Percentiles rank a stretch among this genome's conserved stretches.
Evolutionary conservation across 176 grass and related monocot genomes (phyloP).

Genomic region (Musa acuminata): DNA sequence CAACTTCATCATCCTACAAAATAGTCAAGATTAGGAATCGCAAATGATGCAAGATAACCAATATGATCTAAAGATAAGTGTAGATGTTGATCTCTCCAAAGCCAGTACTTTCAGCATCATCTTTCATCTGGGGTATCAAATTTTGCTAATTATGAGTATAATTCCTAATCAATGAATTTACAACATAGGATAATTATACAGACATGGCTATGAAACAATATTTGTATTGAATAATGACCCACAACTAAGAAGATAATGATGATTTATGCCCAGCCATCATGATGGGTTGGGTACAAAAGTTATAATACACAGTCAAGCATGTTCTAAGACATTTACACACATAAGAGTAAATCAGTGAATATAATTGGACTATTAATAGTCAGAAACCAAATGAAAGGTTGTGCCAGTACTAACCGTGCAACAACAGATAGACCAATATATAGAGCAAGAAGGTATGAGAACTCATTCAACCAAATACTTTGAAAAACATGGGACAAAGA

Average conservation of each 20-base stretch:
- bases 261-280: no score
- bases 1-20: conserved; percentile 72
- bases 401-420: background rate
- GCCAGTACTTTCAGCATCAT: background rate
- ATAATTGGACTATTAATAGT: no score
- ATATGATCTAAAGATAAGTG: background rate
- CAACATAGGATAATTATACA: background rate
- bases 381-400: background rate
- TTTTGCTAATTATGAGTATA: background rate
- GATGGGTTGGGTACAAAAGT: background rate
- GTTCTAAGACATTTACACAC: no score
- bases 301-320: no score
- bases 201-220: background rate
- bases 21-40: conserved; percentile 9
- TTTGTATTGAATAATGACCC: no score
- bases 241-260: no score
- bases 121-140: background rate
- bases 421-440: background rate
- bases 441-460: background rate
- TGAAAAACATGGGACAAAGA: no score
- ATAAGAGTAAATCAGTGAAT: no score
- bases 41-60: no score
- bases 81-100: background rate
- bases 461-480: background rate
- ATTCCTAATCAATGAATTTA: background rate